phyloP scores from a whole-genome alignment of 2,329 filamentous ascomycete species.

The Colletotrichum liriopes region DNA sequence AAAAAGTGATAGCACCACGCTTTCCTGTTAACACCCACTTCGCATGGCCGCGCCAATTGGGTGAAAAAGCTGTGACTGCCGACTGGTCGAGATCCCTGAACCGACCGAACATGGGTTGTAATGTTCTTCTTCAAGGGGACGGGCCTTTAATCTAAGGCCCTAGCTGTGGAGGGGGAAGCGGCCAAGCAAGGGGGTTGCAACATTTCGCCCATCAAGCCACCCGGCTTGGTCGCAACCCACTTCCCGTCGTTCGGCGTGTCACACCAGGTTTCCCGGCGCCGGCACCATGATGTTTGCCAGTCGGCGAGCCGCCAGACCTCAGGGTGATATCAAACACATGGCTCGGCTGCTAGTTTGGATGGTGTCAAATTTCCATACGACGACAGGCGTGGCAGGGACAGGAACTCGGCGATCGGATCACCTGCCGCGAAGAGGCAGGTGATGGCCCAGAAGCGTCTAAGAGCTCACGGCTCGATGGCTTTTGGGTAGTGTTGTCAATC shows the following conservation, averaged over 20 bases:
- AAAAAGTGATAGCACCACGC: neutral
- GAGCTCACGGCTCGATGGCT: slow-evolving; percentile 3
- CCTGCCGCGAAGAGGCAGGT: neutral
- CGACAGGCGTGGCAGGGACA: neutral
- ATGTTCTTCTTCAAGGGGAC: slow-evolving; percentile 6
- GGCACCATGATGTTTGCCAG: neutral
- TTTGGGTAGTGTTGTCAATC: neutral
- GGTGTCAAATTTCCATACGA: neutral
- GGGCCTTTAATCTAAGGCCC: slow-evolving; percentile 31
- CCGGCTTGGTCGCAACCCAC: slow-evolving; percentile 19
- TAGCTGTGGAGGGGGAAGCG: neutral
- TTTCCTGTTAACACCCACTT: neutral
- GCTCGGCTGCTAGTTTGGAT: slow-evolving; percentile 1
- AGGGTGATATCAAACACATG: neutral
- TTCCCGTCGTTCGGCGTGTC: slow-evolving; percentile 21
- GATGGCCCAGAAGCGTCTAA: neutral
- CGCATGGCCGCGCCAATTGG: slow-evolving; percentile 1
- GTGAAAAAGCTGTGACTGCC: slow-evolving; percentile 10
- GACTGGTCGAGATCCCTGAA: slow-evolving; percentile 5
- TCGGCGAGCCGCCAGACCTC: neutral
- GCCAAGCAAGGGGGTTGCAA: neutral
- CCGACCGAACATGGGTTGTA: slow-evolving; percentile 5
- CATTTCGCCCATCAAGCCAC: neutral
- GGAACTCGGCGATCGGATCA: neutral
- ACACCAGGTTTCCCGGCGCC: slow-evolving; percentile 16